phyloP scores from a whole-genome alignment of 768 basidiomycete species.

The Mycena vitilis region DNA sequence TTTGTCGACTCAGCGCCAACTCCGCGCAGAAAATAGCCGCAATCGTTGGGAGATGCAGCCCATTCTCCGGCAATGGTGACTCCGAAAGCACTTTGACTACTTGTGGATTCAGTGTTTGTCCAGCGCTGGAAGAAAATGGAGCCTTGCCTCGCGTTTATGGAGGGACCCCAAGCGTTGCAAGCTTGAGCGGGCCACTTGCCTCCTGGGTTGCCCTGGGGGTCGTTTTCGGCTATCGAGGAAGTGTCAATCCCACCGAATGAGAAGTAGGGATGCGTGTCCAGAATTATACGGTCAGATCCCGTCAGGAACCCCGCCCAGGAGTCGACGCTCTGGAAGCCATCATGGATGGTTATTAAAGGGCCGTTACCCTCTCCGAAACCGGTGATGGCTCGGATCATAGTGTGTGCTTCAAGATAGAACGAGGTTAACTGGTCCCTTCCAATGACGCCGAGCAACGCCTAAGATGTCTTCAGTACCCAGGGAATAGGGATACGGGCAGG shows the following conservation, averaged over 20 bases:
- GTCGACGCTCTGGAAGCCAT: constrained; percentile 56
- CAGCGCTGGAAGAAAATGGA: constrained; percentile 46
- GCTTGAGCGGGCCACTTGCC: constrained; percentile 62
- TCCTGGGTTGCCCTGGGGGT: constrained; percentile 39
- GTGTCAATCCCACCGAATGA: constrained; percentile 60
- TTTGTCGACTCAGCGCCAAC: constrained; percentile 37
- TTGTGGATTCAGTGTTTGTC: background rate
- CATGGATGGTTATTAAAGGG: constrained; percentile 63
- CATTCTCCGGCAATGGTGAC: constrained; percentile 84
- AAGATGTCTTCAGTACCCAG: constrained; percentile 23
- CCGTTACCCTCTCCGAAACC: constrained; percentile 79
- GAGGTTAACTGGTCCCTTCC: constrained; percentile 26
- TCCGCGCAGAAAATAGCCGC: constrained; percentile 54
- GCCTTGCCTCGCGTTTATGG: constrained; percentile 62
- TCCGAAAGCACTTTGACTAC: constrained; percentile 65
- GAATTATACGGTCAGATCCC: constrained; percentile 70
- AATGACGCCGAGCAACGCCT: constrained; percentile 28
- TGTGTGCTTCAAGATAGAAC: constrained; percentile 63
- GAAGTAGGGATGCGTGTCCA: constrained; percentile 80
- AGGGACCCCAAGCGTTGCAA: constrained; percentile 69
- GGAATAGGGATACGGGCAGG: constrained; percentile 47
- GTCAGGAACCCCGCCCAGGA: constrained; percentile 62
- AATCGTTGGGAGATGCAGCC: constrained; percentile 73
- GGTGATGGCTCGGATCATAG: constrained; percentile 75
- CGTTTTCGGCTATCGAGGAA: constrained; percentile 35